Base-by-base conservation (phyloP, 768 basidiomycete species). In the Hygrophorus russula region DNA sequence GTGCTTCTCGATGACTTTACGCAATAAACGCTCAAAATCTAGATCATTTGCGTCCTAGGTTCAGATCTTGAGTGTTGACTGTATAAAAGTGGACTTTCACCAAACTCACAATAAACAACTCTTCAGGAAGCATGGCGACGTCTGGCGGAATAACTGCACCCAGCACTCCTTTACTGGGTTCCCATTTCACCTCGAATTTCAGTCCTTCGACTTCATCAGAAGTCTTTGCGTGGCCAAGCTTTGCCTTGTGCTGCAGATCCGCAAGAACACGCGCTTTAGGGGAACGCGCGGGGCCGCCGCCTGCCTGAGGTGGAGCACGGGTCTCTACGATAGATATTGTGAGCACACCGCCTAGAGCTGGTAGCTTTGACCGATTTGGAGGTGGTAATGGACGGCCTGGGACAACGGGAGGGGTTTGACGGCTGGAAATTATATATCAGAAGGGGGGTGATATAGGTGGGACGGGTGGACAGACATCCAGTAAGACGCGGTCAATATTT, bases 121-220 rank as follows among this genome's bases (percentile, higher is more conserved):
- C 60, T 5, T 65, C 64, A 2, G 64, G 53, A 0, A 64, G 55
- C 12, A 79, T 53, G 38, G 60, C 53, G 15, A 76, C 76, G 14
- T 70, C 70, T 7, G 63, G 58, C 17, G 76, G 64, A 24, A 87
- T 60, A 15, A 60, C 55, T 15, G 78, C 73, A 3, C 81, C 85
- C 14, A 85, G 63, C 11, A 84, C 80, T 17, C 73, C 71, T 46
- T 72, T 69, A 35, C 76, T 73, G 2, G 87, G 78, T 53, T 85
- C 79, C 91, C 91, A 96, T 41, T 66, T 67, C 10, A 85, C 78
- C n/a, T 71, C 63, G 41, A 92, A 79, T 24, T 64, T 69, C 36
- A 83, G 61, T 35, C 71, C 71, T 57, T 93, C 80, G 1, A 88
- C 74, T 47, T 83, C 74, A 53, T 93, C 90, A 1, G 85, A 87